Conservation (phyloP, 2,329 filamentous ascomycete species). For the Phialophora verrucosa region DNA sequence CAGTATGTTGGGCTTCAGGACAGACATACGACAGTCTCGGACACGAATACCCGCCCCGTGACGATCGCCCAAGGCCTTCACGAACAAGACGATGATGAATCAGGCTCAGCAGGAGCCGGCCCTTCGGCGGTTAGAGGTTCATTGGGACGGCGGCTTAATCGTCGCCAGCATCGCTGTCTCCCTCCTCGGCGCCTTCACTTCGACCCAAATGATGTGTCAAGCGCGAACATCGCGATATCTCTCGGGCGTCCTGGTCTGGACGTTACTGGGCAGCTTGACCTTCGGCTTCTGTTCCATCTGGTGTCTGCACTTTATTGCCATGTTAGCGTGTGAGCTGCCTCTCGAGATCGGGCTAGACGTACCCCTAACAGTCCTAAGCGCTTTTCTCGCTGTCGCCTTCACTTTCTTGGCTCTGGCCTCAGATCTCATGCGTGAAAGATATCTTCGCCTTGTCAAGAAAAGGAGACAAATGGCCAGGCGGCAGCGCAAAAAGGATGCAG, state of each 20-base stretch:
- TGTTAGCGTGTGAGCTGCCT: constrained; percentile 45
- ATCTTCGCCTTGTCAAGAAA: constrained; percentile 25
- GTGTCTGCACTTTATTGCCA: constrained; percentile 44
- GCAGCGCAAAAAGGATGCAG: constrained; percentile 14
- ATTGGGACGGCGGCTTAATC: constrained; percentile 42
- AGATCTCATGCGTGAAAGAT: constrained; percentile 42
- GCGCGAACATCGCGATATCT: constrained; percentile 42
- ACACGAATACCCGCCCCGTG: constrained; percentile 5
- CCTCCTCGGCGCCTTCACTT: constrained; percentile 44
- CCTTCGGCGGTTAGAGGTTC: constrained; percentile 37
- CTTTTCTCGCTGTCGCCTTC: constrained; percentile 36
- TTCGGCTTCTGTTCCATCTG: constrained; percentile 46
- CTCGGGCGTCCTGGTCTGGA: constrained; percentile 42
- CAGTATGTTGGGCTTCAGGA: constrained; percentile 15
- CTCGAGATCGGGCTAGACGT: constrained; percentile 42
- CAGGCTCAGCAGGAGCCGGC: constrained; percentile 5
- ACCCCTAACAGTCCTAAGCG: constrained; percentile 40
- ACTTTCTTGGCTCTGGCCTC: constrained; percentile 38
- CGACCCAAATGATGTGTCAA: constrained; percentile 45
- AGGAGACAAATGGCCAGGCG: constrained; percentile 13
- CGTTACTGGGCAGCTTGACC: constrained; percentile 41
- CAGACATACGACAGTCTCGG: constrained; percentile 3
- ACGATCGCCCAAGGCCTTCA: background rate
- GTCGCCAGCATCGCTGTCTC: constrained; percentile 44
- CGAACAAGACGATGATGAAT: constrained; percentile 14